Base-by-base conservation (phyloP, 108 stramenopile genomes). In the Epithemia pelagica region DNA sequence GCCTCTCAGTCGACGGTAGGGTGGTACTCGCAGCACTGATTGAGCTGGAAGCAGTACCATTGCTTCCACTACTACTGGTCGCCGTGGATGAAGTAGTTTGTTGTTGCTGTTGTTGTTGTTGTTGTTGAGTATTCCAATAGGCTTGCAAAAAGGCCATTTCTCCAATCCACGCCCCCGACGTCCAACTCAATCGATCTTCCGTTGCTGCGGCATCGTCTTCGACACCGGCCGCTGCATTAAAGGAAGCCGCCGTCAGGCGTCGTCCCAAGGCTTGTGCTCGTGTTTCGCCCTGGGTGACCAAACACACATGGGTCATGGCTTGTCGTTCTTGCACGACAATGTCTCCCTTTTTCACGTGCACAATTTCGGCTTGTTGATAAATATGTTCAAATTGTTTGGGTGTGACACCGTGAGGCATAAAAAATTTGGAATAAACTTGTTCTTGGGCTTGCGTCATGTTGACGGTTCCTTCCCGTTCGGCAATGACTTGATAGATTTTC, bases 101-200 rank as follows among this genome's bases (percentile, higher is more conserved):
- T 24, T 59, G 19, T n/a, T 52, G 46, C 56, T 32, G 53, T 54
- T 57, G 22, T 28, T 18, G 28, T 32, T 62, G 61, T 29, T 26
- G 55, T 53, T 80, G 73, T 59, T 75, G 64, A 25, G 21, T 57
- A 27, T 75, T 75, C 82, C 83, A 83, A 29, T 78, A 61, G 8
- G 62, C 59, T 62, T 86, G 81, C 23, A 92, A 63, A 58, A 92
- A 88, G 2, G 87, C 78, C 76, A 92, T 88, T 73, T 92, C 91
- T 29, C 91, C 91, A 26, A 89, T 65, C 88, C 88, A 92, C 7
- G 91, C 88, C 7, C 91, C 91, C 2, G 83, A 78, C n/a, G n/a
- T n/a, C n/a, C n/a, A n/a, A n/a, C n/a, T n/a, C n/a, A n/a, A n/a
- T n/a, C n/a, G n/a, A n/a, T n/a, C n/a, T n/a, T n/a, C n/a, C n/a